phyloP scores from a whole-genome alignment of 2,329 filamentous ascomycete species.

The Colletotrichum sp. region DNA sequence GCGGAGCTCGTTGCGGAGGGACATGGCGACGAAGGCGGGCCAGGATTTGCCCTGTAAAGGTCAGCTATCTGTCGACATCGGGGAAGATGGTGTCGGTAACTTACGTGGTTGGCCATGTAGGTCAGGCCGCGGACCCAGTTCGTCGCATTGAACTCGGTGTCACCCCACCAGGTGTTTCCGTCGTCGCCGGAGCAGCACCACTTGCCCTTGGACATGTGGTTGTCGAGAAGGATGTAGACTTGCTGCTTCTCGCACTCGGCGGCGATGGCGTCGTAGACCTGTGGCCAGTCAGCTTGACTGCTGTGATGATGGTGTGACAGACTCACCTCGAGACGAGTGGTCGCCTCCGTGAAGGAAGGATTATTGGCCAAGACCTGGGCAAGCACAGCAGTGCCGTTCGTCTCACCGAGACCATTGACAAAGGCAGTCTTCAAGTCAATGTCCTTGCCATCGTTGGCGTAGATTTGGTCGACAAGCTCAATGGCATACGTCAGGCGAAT shows the following conservation, averaged over 20 bases:
- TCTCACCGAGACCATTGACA: conserved; percentile 48
- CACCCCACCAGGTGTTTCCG: conserved; percentile 67
- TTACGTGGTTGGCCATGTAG: conserved; percentile 65
- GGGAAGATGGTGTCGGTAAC: no score
- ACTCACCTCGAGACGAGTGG: conserved; percentile 60
- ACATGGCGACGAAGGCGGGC: conserved; percentile 53
- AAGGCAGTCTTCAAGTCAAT: conserved; percentile 51
- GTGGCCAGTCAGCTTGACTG: not conserved
- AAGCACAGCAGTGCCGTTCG: conserved; percentile 58
- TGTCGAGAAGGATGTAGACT: conserved; percentile 65
- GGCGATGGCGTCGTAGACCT: conserved; percentile 63
- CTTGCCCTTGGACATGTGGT: conserved; percentile 62
- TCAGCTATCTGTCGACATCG: no score
- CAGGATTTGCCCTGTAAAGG: conserved; percentile 46
- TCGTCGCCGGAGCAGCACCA: conserved; percentile 64
- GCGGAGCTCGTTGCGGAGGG: conserved; percentile 60
- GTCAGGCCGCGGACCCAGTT: conserved; percentile 66
- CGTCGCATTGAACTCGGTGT: conserved; percentile 59
- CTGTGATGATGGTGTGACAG: no score
- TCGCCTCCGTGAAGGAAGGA: conserved; percentile 57
- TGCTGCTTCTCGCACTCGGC: conserved; percentile 59
- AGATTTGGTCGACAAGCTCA: conserved; percentile 67
- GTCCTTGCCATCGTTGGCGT: conserved; percentile 51
- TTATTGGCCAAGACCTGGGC: conserved; percentile 60
- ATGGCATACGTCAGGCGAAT: conserved; percentile 69